phyloP scores from a whole-genome alignment of 257 asterid species.

The Osmanthus fragrans region DNA sequence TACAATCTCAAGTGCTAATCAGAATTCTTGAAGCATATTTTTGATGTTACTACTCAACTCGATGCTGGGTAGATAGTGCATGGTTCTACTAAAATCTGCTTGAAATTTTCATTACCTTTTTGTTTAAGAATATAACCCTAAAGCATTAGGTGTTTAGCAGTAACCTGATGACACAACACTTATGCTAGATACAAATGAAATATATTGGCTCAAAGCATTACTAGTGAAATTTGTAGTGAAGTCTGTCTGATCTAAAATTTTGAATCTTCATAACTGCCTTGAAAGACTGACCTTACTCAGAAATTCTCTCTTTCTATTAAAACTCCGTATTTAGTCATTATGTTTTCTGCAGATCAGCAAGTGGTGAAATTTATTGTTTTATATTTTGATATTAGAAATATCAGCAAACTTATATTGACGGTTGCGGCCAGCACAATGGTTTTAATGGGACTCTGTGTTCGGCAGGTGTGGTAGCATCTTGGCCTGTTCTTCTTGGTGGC shows the following conservation, averaged over 20 bases:
- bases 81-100: not conserved
- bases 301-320: not conserved
- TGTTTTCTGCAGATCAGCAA: not conserved
- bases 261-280: slow-evolving; percentile 15
- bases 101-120: not conserved
- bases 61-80: not conserved
- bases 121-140: not conserved
- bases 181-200: slow-evolving; percentile 5
- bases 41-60: not conserved
- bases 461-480: slow-evolving; percentile 65
- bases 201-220: not conserved
- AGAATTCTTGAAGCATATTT: not conserved
- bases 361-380: not conserved
- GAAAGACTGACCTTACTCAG: not conserved
- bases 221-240: slow-evolving; percentile 9
- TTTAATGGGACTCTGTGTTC: slow-evolving; percentile 9
- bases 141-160: not conserved
- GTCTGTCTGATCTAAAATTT: slow-evolving; percentile 5
- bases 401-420: not conserved
- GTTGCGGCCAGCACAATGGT: not conserved
- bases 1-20: not conserved
- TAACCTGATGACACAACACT: not conserved
- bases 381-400: not conserved
- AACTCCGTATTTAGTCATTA: not conserved
- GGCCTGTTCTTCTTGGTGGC: slow-evolving; percentile 94